Evolutionary conservation across 148 eudicot species (phyloP), one percentile per base, ranked within the genome.

Genomic region (Polygonum maritimum): DNA sequence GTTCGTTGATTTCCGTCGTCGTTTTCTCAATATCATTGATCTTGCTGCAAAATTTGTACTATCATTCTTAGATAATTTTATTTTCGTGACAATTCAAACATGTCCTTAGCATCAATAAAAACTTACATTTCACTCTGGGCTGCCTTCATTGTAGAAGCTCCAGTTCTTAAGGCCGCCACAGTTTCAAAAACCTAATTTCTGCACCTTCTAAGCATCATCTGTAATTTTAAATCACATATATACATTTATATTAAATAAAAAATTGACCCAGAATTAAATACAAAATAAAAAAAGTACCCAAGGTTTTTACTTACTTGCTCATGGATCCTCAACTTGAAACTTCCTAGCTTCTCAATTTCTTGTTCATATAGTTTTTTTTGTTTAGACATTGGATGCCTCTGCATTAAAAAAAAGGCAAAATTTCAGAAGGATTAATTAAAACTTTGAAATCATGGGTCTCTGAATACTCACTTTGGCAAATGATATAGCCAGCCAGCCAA

Each of bases 181-280:
- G 97, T 93, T 78, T 89, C 98, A 48, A 92, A 88, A 97, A 91
- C 82, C n/a, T n/a, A n/a, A n/a, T n/a, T n/a, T 88, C 91, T 72
- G 94, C 97, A 71, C 94, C 92, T 83, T 93, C 98, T 52, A 93
- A 93, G 73, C 62, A 93, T 93, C 89, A 93, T 93, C 98, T 93
- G 80, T 58, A 18, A 60, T 26, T 26, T 26, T 26, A 26, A 26
- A 26, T 26, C 78, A 48, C 35, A 67, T 0, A 65, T 65, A 63
- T 63, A 26, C 31, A 79, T 65, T 8, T 48, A 48, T 48, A 0
- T 1, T 10, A 47, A 47, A 47, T 10, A 16, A 38, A 19, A 71
- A 16, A 16, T 15, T 16, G 47, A 72, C 49, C 2, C 15, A 48
- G 3, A 48, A 48, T 2, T 0, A 48, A 48, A 1, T 47, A 13